Conservation (phyloP, 75 land plant genomes). For the Chamaecyparis obtusa region DNA sequence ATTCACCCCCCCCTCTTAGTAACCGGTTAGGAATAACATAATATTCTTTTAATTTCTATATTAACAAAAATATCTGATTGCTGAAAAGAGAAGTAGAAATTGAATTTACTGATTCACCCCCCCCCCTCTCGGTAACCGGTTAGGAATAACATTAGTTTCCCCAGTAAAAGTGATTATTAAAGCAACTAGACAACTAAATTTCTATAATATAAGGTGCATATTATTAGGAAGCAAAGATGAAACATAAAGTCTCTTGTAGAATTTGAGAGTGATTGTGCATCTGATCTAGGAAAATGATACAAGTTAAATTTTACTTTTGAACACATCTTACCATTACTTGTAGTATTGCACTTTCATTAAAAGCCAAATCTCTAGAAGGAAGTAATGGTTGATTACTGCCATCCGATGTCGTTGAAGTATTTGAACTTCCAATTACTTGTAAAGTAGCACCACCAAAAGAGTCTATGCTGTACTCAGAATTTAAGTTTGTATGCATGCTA, state of each 20-base stretch:
- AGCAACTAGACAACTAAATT: background rate
- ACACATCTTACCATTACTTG: slow-evolving; percentile 82
- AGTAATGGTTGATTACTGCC: slow-evolving; percentile 52
- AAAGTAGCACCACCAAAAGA: slow-evolving; percentile 36
- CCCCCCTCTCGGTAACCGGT: too few species aligned
- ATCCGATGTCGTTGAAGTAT: slow-evolving; percentile 34
- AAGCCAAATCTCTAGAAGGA: slow-evolving; percentile 48
- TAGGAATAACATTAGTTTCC: too few species aligned
- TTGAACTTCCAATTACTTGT: slow-evolving; percentile 44
- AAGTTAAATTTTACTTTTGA: background rate
- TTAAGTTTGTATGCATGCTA: slow-evolving; percentile 19
- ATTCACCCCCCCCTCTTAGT: too few species aligned
- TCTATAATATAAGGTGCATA: background rate
- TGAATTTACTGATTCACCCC: too few species aligned
- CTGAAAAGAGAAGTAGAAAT: too few species aligned
- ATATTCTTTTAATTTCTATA: too few species aligned
- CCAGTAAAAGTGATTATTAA: background rate
- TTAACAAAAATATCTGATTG: too few species aligned
- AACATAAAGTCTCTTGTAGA: background rate
- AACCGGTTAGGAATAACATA: too few species aligned
- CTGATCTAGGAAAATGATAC: background rate
- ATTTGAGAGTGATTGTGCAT: background rate
- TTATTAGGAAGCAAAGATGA: background rate
- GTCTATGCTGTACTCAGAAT: slow-evolving; percentile 27
- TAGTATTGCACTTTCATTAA: slow-evolving; percentile 84